A percentile compares a stretch with the other conserved stretches of the same genome.
Conservation (phyloP, 2,329 filamentous ascomycete species). For the Dactylellina cionopaga region DNA sequence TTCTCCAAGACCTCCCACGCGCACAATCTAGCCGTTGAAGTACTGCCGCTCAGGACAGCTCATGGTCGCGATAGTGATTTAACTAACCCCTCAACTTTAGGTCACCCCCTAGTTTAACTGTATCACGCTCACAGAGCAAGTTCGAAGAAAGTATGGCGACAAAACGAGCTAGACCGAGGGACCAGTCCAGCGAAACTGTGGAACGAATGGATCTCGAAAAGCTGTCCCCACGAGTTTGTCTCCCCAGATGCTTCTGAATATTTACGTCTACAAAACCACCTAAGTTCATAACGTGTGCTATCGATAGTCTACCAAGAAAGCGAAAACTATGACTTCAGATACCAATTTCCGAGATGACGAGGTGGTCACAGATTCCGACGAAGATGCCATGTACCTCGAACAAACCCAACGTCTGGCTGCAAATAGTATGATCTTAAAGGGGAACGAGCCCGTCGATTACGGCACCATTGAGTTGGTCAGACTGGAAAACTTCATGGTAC, state of each 20-base stretch:
- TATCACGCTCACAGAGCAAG: too few relatives aligned
- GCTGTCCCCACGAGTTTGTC: conserved; percentile 12
- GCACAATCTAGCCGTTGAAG: too few relatives aligned
- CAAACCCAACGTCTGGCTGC: conserved; percentile 29
- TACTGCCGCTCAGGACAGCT: too few relatives aligned
- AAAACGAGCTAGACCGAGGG: conserved; percentile 20
- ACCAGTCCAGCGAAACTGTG: not conserved
- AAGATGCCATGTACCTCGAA: conserved; percentile 41
- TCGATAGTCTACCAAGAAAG: conserved; percentile 17
- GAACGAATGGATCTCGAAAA: not conserved
- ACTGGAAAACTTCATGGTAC: conserved; percentile 50
- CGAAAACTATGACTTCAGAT: conserved; percentile 2
- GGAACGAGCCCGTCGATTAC: conserved; percentile 45
- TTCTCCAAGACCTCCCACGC: too few relatives aligned
- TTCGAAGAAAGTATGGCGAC: conserved; percentile 7
- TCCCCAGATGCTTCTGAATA: not conserved
- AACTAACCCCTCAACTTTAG: too few relatives aligned
- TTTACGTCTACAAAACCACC: not conserved
- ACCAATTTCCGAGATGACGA: not conserved
- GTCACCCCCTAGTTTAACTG: too few relatives aligned
- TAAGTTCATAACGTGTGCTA: not conserved
- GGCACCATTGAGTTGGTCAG: conserved; percentile 38
- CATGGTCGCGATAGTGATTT: too few relatives aligned
- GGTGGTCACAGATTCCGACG: conserved; percentile 14
- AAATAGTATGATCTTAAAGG: not conserved